Conservation (phyloP, 768 basidiomycete species). For the Russula virescens region DNA sequence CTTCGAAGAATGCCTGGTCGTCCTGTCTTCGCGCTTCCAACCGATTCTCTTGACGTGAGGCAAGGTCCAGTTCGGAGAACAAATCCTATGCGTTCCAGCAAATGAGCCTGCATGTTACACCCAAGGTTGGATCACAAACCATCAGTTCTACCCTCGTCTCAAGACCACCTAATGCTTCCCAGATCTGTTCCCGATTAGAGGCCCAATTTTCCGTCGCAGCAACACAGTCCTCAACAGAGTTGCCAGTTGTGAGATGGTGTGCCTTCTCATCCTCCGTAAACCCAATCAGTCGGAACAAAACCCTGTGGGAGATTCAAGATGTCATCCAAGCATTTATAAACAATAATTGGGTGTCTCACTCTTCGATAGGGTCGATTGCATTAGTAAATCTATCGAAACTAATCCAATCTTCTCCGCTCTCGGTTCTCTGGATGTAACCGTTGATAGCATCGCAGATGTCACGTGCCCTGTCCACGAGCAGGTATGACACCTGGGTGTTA, state of each 20-base stretch:
- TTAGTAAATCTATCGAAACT: constrained; percentile 21
- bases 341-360: constrained; percentile 3
- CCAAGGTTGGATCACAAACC: not conserved
- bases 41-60: constrained; percentile 1
- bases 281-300: constrained; percentile 11
- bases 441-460: constrained; percentile 24
- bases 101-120: not conserved
- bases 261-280: constrained; percentile 15
- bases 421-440: constrained; percentile 13
- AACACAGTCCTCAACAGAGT: constrained; percentile 11
- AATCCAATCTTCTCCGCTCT: constrained; percentile 17
- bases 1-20: constrained; percentile 9
- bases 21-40: constrained; percentile 6
- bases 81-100: not conserved
- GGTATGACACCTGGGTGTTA: constrained; percentile 24
- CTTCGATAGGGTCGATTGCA: constrained; percentile 26
- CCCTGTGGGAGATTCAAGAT: not conserved
- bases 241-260: constrained; percentile 2
- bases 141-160: constrained; percentile 6
- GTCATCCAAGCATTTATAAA: not conserved
- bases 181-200: constrained; percentile 13
- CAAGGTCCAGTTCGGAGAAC: not conserved
- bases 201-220: constrained; percentile 12
- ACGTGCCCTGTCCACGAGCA: constrained; percentile 23
- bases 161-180: not conserved